Evolutionary conservation across 2,329 filamentous ascomycete genomes (phyloP).

Genomic region (Penicillium hesseltinei): DNA sequence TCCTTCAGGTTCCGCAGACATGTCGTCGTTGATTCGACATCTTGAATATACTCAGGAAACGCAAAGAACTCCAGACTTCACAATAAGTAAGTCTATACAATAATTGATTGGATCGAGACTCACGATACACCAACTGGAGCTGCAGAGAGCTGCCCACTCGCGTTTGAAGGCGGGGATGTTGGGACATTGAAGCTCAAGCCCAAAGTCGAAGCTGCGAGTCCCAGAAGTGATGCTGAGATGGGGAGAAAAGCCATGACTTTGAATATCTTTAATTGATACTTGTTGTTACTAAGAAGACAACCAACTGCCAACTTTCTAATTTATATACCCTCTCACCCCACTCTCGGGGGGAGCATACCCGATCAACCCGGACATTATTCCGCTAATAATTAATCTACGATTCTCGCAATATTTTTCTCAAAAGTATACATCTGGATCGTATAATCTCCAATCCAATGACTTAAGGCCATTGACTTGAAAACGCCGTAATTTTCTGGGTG

Average conservation of each 20-base stretch:
- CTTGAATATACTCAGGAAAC: slow-evolving; percentile 55
- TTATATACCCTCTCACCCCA: too few species aligned
- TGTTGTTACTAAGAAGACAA: too few species aligned
- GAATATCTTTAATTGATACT: too few species aligned
- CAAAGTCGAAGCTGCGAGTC: background rate
- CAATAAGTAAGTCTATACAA: background rate
- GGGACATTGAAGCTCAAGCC: slow-evolving; percentile 39
- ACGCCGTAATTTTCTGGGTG: too few species aligned
- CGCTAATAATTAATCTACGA: too few species aligned
- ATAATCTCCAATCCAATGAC: too few species aligned
- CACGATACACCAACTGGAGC: slow-evolving; percentile 50
- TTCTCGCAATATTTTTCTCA: too few species aligned
- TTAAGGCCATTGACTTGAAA: too few species aligned
- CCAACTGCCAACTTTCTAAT: too few species aligned
- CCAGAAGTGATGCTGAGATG: background rate
- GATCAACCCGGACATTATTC: too few species aligned
- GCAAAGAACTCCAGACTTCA: slow-evolving; percentile 56
- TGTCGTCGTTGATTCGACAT: slow-evolving; percentile 51
- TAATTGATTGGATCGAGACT: slow-evolving; percentile 15
- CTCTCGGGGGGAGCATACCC: too few species aligned
- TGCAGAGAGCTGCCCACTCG: slow-evolving; percentile 35
- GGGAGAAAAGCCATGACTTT: background rate
- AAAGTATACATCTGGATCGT: too few species aligned
- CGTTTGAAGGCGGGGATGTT: slow-evolving; percentile 31
- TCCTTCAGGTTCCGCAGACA: slow-evolving; percentile 54